phyloP scores from a whole-genome alignment of 2,329 filamentous ascomycete genomes.

The Colletotrichum sp. region DNA sequence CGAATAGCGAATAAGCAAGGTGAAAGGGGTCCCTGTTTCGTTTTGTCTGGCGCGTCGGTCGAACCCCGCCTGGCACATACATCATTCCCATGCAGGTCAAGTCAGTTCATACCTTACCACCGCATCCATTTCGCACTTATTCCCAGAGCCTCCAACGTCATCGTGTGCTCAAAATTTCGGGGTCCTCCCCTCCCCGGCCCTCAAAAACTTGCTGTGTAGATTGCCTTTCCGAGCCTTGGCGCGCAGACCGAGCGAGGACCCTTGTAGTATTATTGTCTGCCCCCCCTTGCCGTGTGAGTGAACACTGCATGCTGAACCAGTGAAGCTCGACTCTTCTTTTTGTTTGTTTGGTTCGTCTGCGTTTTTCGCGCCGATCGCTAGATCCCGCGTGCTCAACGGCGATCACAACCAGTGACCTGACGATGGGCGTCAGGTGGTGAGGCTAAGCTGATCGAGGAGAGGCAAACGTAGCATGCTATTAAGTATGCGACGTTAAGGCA shows the following conservation, averaged over 20 bases:
- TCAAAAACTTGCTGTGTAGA: background rate
- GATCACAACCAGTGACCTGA: background rate
- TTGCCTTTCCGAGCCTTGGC: background rate
- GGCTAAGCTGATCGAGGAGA: background rate
- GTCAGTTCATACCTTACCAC: background rate
- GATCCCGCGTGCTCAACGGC: background rate
- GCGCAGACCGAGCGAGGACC: background rate
- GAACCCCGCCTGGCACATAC: background rate
- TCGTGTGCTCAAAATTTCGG: slow-evolving; percentile 4
- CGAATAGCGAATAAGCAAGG: background rate
- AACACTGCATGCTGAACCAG: background rate
- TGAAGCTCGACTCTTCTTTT: background rate
- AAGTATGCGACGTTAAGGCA: background rate
- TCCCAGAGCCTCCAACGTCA: slow-evolving; percentile 13
- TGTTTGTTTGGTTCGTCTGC: background rate
- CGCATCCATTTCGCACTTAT: background rate
- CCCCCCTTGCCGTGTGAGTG: background rate
- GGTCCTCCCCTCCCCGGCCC: background rate
- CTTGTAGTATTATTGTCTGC: background rate
- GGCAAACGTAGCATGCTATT: background rate
- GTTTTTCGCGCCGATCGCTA: background rate
- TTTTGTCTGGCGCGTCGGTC: background rate
- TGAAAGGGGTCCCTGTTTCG: background rate
- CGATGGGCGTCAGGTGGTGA: background rate
- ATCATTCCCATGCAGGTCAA: background rate